Percentiles rank a stretch among this genome's conserved stretches.
These are phyloP conservation scores for Trichoderma endophyticum DNA, from an alignment of 2,329 filamentous ascomycete species.

Conservation along the genomic window DNA sequence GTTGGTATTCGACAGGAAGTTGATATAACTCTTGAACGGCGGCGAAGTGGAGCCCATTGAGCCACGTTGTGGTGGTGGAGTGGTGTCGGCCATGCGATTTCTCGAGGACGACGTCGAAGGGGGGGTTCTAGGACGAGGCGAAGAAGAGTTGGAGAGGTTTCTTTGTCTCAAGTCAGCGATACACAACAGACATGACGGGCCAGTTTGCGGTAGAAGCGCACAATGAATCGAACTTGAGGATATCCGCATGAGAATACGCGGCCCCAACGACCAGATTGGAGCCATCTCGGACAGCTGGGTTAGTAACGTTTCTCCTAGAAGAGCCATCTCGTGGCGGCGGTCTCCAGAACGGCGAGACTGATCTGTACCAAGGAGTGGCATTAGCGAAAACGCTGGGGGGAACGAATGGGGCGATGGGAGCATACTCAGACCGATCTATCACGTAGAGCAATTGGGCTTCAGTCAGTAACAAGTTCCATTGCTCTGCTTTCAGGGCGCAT, in stretches of 20 bases:
- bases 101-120: slow-evolving; percentile 58
- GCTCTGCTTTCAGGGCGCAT: slow-evolving; percentile 4
- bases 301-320: slow-evolving; percentile 47
- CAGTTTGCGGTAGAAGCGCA: slow-evolving; percentile 40
- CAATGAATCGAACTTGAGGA: slow-evolving; percentile 82
- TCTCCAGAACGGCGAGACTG: slow-evolving; percentile 85
- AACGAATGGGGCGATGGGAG: slow-evolving; percentile 24
- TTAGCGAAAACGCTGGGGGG: slow-evolving; percentile 26
- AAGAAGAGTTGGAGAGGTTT: slow-evolving; percentile 56
- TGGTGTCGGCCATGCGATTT: slow-evolving; percentile 49
- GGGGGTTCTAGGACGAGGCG: slow-evolving; percentile 72
- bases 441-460: slow-evolving; percentile 23
- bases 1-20: slow-evolving; percentile 76
- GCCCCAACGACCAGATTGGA: slow-evolving; percentile 81
- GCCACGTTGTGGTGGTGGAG: slow-evolving; percentile 55
- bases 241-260: slow-evolving; percentile 93
- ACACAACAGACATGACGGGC: not conserved
- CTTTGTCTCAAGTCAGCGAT: slow-evolving; percentile 36
- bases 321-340: slow-evolving; percentile 49
- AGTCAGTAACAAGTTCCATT: slow-evolving; percentile 27
- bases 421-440: slow-evolving; percentile 63
- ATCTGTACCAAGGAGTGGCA: slow-evolving; percentile 49
- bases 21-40: slow-evolving; percentile 71
- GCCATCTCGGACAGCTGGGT: slow-evolving; percentile 46
- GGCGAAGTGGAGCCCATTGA: slow-evolving; percentile 54